Evolutionary conservation across 805 yeast genomes (phyloP).

Genomic region (Kluyveromyces aestuarii): DNA sequence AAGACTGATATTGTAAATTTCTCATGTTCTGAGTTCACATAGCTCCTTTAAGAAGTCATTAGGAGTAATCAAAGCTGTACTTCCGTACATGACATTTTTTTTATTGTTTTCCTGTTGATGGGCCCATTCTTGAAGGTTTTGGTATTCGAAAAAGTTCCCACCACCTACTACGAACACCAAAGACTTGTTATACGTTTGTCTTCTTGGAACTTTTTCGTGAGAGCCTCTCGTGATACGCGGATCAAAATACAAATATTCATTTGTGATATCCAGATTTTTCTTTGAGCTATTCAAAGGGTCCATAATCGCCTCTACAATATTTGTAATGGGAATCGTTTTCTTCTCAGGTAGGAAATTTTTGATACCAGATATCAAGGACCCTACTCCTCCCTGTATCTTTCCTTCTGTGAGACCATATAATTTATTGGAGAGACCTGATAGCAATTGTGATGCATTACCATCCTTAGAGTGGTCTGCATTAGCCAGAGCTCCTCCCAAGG

Average conservation of each 20-base stretch:
- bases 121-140: constrained; percentile 87
- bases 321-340: constrained; percentile 81
- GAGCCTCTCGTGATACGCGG: constrained; percentile 83
- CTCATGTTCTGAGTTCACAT: constrained; percentile 36
- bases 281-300: constrained; percentile 63
- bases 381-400: constrained; percentile 78
- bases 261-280: constrained; percentile 63
- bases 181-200: constrained; percentile 72
- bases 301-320: constrained; percentile 84
- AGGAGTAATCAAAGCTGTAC: constrained; percentile 70
- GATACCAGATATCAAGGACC: constrained; percentile 78
- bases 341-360: constrained; percentile 82
- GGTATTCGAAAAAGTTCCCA: constrained; percentile 90
- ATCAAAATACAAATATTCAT: constrained; percentile 84
- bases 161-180: constrained; percentile 94
- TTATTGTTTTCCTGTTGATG: constrained; percentile 31
- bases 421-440: constrained; percentile 66
- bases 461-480: constrained; percentile 21
- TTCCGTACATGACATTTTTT: constrained; percentile 73
- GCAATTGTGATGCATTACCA: constrained; percentile 41
- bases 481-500: constrained; percentile 24
- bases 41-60: constrained; percentile 61
- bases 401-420: constrained; percentile 79
- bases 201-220: constrained; percentile 78
- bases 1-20: background rate